phyloP scores from a whole-genome alignment of 768 basidiomycete genomes.

The Kwoniella heveanensis region DNA sequence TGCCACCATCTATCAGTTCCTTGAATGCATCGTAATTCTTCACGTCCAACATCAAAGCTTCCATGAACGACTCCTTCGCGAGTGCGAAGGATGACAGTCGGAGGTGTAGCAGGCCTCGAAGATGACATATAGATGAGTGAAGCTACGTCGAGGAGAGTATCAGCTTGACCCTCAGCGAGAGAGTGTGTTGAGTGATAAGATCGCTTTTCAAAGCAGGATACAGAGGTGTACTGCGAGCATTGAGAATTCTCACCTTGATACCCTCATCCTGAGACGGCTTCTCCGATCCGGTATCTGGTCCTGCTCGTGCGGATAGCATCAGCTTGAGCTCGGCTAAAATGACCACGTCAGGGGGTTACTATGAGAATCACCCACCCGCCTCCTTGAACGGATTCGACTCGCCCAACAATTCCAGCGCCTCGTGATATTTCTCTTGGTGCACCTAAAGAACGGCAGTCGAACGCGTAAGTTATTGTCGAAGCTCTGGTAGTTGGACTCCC shows the following conservation, averaged over 20 bases:
- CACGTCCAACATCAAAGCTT: slow-evolving; percentile 88
- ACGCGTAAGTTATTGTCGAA: slow-evolving; percentile 22
- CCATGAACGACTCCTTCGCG: slow-evolving; percentile 94
- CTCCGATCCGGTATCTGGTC: slow-evolving; percentile 65
- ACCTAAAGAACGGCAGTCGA: slow-evolving; percentile 60
- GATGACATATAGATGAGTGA: slow-evolving; percentile 94
- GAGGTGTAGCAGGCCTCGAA: slow-evolving; percentile 89
- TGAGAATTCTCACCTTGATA: slow-evolving; percentile 88
- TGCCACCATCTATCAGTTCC: slow-evolving; percentile 83
- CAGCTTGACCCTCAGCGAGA: slow-evolving; percentile 5
- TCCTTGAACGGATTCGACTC: slow-evolving; percentile 85
- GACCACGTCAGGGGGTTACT: too few species aligned
- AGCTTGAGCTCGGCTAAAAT: too few species aligned
- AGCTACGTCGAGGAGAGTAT: slow-evolving; percentile 61
- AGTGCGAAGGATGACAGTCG: slow-evolving; percentile 86
- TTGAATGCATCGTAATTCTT: slow-evolving; percentile 97
- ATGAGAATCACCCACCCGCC: slow-evolving; percentile 61
- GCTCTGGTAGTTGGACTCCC: slow-evolving; percentile 1
- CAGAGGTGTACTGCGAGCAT: too few species aligned
- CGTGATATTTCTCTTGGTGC: slow-evolving; percentile 86
- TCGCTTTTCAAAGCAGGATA: too few species aligned
- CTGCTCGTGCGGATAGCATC: too few species aligned
- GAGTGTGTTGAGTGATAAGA: too few species aligned
- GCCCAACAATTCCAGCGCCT: slow-evolving; percentile 89
- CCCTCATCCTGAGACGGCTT: slow-evolving; percentile 85